Conservation (phyloP, 495 filamentous ascomycete genomes). For the Penicillium nucicola region DNA sequence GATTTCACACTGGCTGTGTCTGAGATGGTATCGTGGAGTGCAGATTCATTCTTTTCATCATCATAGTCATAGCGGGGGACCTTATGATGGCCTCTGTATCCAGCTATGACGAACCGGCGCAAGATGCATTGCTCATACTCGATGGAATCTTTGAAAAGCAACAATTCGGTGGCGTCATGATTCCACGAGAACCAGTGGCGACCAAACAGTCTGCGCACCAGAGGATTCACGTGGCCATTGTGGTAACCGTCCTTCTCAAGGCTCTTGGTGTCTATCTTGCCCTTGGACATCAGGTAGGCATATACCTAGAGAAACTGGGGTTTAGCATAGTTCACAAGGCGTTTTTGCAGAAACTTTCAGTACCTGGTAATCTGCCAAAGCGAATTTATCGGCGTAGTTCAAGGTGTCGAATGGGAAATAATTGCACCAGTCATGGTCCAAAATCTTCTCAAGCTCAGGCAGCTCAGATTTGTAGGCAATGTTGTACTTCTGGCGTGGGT, state of each 20-base stretch:
- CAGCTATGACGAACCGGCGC: conserved; percentile 4
- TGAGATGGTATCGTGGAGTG: not conserved
- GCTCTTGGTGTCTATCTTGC: not conserved
- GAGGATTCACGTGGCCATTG: not conserved
- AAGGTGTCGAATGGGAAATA: conserved; percentile 22
- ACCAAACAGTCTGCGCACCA: not conserved
- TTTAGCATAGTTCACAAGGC: not conserved
- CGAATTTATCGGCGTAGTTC: conserved; percentile 1
- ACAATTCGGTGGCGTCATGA: not conserved
- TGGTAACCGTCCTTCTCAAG: not conserved
- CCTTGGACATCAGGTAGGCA: conserved; percentile 1
- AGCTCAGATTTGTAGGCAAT: conserved; percentile 23
- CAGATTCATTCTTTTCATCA: not conserved
- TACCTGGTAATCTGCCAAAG: not conserved
- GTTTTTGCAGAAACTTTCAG: not conserved
- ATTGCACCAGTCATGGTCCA: conserved; percentile 14
- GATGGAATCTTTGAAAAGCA: not conserved
- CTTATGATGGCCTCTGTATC: not conserved
- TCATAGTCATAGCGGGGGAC: no score
- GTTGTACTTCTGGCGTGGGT: conserved; percentile 49
- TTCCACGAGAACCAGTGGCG: conserved; percentile 5
- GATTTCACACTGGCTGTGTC: not conserved
- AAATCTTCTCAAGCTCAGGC: conserved; percentile 4
- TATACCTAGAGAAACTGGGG: conserved; percentile 1
- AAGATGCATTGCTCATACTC: conserved; percentile 7